phyloP scores from a whole-genome alignment of 345 rosid species.

The Syzygium grande region DNA sequence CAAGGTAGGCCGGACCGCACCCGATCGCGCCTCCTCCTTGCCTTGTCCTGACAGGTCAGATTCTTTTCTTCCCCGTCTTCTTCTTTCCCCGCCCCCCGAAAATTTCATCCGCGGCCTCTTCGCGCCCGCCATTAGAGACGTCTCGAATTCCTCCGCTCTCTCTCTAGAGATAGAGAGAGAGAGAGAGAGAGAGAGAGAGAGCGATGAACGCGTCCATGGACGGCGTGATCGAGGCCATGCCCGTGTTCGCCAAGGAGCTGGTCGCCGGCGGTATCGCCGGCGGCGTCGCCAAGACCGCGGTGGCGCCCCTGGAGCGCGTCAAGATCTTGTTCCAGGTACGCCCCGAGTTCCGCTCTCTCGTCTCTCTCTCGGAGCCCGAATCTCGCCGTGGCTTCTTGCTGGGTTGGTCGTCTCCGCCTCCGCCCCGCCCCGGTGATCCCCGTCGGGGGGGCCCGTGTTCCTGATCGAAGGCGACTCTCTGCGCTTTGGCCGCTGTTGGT shows the following conservation, averaged over 20 bases:
- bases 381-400: not conserved
- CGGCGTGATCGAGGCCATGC: slow-evolving; percentile 58
- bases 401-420: not conserved
- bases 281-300: slow-evolving; percentile 74
- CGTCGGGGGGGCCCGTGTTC: not conserved
- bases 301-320: slow-evolving; percentile 91
- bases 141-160: not conserved
- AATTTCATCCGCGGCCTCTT: not conserved
- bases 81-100: not conserved
- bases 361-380: too few species aligned
- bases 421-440: not conserved
- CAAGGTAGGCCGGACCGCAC: not conserved
- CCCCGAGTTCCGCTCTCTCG: not conserved
- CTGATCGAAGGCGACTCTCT: not conserved
- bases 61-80: not conserved
- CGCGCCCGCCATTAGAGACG: not conserved
- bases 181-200: slow-evolving; percentile 31
- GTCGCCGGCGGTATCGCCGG: slow-evolving; percentile 90
- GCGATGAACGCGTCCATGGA: slow-evolving; percentile 11
- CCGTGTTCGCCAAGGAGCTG: slow-evolving; percentile 74
- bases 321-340: slow-evolving; percentile 89
- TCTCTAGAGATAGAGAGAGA: slow-evolving; percentile 29
- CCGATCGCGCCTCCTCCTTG: not conserved
- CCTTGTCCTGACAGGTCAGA: not conserved
- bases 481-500: not conserved